Conservation (phyloP, 164 flowering plant species). For the Piper betle region DNA sequence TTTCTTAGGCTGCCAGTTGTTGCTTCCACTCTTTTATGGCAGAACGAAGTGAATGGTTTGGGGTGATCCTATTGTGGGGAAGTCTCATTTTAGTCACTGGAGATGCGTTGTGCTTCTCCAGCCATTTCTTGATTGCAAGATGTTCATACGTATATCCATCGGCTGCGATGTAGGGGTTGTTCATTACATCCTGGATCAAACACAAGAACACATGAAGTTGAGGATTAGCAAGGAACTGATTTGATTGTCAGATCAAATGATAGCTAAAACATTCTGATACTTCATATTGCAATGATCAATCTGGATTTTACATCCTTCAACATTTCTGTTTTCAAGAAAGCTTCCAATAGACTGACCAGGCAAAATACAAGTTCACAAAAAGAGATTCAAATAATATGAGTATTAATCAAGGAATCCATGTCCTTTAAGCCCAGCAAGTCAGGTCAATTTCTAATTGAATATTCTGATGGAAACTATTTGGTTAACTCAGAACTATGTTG, state of each 20-base stretch:
- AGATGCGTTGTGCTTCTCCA: conserved; percentile 41
- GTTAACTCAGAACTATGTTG: background rate
- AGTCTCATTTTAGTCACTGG: conserved; percentile 50
- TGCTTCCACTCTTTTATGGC: conserved; percentile 2
- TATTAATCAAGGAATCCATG: too few relatives aligned
- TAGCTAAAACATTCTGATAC: background rate
- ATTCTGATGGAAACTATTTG: too few relatives aligned
- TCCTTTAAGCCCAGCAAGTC: too few relatives aligned
- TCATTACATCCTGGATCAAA: conserved; percentile 54
- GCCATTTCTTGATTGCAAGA: conserved; percentile 65
- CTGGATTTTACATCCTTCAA: too few relatives aligned
- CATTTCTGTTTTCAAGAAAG: background rate
- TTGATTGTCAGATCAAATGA: too few relatives aligned
- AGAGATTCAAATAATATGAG: too few relatives aligned
- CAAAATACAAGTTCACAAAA: too few relatives aligned
- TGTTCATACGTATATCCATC: conserved; percentile 79
- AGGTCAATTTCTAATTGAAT: too few relatives aligned
- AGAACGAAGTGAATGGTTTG: conserved; percentile 42
- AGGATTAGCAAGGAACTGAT: background rate
- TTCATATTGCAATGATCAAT: background rate
- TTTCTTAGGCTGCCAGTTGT: conserved; percentile 8
- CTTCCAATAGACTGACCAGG: too few relatives aligned
- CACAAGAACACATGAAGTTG: background rate
- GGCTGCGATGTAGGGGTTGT: conserved; percentile 62
- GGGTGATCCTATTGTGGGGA: conserved; percentile 32